These are phyloP conservation scores for Pestalotiopsis sp. DNA, from an alignment of 2,329 filamentous ascomycete species.

Conservation along the genomic window DNA sequence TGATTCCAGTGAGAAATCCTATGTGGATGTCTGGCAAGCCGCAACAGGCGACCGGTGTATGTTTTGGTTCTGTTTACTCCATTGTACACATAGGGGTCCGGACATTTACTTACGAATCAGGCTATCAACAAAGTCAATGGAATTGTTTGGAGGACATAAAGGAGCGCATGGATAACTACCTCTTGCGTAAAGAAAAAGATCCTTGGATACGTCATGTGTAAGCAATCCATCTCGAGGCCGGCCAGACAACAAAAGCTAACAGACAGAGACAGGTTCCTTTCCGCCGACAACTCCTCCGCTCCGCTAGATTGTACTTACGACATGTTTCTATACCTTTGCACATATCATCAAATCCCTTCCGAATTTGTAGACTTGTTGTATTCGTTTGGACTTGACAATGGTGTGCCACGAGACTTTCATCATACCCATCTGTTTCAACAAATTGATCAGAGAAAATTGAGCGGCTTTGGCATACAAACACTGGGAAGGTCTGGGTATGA, in stretches of 20 bases:
- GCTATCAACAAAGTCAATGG: no score
- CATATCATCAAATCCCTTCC: neutral
- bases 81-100: no score
- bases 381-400: neutral
- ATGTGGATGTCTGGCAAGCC: no score
- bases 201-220: neutral
- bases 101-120: no score
- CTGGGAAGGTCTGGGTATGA: neutral
- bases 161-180: neutral
- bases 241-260: neutral
- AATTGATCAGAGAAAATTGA: neutral
- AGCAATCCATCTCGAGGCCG: neutral
- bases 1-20: no score
- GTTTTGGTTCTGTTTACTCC: no score
- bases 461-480: neutral
- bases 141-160: no score
- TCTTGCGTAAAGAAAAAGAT: neutral
- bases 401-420: neutral
- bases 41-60: no score
- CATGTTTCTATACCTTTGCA: neutral
- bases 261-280: neutral
- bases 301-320: neutral
- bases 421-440: neutral
- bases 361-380: neutral
- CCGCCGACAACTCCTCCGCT: neutral